phyloP scores from a whole-genome alignment of 164 flowering plant species.

The Macadamia integrifolia region DNA sequence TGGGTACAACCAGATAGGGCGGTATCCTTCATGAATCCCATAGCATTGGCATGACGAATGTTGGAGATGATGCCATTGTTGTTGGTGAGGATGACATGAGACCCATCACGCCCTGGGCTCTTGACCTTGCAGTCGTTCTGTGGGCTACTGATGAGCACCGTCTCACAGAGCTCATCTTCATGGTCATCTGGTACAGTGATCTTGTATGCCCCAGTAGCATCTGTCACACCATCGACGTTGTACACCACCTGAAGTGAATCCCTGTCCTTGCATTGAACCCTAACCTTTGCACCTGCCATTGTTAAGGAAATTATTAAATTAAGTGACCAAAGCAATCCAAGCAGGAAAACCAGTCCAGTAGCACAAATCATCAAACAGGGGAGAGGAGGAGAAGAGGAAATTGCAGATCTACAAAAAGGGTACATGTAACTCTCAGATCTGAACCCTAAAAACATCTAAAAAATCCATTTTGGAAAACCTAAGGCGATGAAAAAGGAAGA shows the following conservation, averaged over 20 bases:
- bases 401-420: no score
- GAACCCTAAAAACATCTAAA: no score
- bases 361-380: no score
- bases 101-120: slow-evolving; percentile 48
- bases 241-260: slow-evolving; percentile 19
- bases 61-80: slow-evolving; percentile 56
- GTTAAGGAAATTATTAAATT: background rate
- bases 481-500: background rate
- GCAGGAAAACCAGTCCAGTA: no score
- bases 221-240: slow-evolving; percentile 42
- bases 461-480: no score
- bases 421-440: no score
- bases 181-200: slow-evolving; percentile 45
- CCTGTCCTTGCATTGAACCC: slow-evolving; percentile 52
- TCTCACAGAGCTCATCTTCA: slow-evolving; percentile 44
- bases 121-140: slow-evolving; percentile 27
- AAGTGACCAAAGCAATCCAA: no score
- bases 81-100: slow-evolving; percentile 53
- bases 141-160: slow-evolving; percentile 52
- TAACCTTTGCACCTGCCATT: slow-evolving; percentile 53
- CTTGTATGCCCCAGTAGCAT: slow-evolving; percentile 44
- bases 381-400: no score
- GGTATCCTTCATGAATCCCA: slow-evolving; percentile 45
- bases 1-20: slow-evolving; percentile 40
- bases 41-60: slow-evolving; percentile 45